Percentiles rank a stretch among this genome's conserved stretches.
Evolutionary conservation across 805 yeast genomes (phyloP).

Genomic region (Ogataea corticis): DNA sequence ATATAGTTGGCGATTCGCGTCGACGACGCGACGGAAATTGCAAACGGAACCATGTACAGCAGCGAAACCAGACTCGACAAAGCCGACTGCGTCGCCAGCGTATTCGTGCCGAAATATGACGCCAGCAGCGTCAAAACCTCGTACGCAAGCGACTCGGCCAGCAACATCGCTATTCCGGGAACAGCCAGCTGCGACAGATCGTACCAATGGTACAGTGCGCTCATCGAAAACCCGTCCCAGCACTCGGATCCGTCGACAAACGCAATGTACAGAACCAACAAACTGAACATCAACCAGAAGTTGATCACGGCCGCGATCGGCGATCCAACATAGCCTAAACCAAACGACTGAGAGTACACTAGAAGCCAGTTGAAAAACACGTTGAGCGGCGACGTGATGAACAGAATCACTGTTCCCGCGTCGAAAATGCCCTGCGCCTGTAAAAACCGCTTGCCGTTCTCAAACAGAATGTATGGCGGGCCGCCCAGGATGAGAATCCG

Average conservation of each 20-base stretch:
- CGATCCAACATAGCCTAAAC: conserved; percentile 76
- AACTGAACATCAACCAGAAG: conserved; percentile 66
- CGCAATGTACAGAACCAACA: conserved; percentile 54
- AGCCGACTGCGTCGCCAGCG: conserved; percentile 58
- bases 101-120: conserved; percentile 51
- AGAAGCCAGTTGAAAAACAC: conserved; percentile 63
- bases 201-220: conserved; percentile 38
- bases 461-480: conserved; percentile 71
- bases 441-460: conserved; percentile 69
- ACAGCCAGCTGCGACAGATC: conserved; percentile 47
- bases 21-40: conserved; percentile 54
- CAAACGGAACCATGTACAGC: conserved; percentile 57
- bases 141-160: conserved; percentile 58
- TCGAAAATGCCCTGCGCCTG: conserved; percentile 82
- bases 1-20: conserved; percentile 57
- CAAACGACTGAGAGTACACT: conserved; percentile 56
- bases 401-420: conserved; percentile 69
- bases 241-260: conserved; percentile 66
- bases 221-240: conserved; percentile 60
- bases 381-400: conserved; percentile 71
- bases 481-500: conserved; percentile 60
- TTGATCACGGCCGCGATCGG: conserved; percentile 72
- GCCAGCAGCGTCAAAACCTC: conserved; percentile 57
- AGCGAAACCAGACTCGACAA: conserved; percentile 53
- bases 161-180: conserved; percentile 55